These are phyloP conservation scores for Puccinia novopanici DNA, from an alignment of 1,284 basidiomycete genomes.

Conservation along the genomic window DNA sequence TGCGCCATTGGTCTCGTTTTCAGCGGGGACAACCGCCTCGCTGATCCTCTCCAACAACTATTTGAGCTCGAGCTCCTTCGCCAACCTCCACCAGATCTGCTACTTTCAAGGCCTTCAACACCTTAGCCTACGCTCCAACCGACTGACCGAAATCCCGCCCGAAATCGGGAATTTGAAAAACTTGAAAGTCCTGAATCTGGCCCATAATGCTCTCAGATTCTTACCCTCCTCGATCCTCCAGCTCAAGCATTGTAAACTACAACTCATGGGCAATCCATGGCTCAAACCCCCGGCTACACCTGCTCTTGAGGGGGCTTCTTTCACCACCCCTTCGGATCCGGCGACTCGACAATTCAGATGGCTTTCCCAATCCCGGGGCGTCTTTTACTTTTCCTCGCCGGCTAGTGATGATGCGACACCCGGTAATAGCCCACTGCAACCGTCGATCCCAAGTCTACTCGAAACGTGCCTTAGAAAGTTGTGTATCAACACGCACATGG, in stretches of 20 bases:
- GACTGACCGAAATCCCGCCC: background rate
- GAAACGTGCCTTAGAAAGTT: constrained; percentile 21
- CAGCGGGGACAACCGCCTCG: background rate
- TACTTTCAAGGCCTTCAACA: constrained; percentile 18
- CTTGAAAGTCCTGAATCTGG: constrained; percentile 11
- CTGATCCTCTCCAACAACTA: constrained; percentile 22
- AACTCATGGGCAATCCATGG: constrained; percentile 26
- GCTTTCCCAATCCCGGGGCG: constrained; percentile 1
- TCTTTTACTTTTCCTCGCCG: constrained; percentile 1
- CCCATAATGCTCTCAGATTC: constrained; percentile 14
- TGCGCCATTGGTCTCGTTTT: constrained; percentile 17
- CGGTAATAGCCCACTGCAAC: background rate
- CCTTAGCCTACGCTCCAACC: constrained; percentile 28
- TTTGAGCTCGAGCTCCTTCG: constrained; percentile 4
- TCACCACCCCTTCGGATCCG: background rate
- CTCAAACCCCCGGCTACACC: background rate
- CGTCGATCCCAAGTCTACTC: constrained; percentile 2
- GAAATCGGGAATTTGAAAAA: constrained; percentile 6
- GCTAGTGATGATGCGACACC: background rate
- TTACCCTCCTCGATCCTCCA: constrained; percentile 24
- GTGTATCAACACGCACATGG: background rate
- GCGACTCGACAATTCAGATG: background rate
- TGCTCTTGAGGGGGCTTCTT: background rate
- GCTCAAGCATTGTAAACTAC: background rate
- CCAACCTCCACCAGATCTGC: constrained; percentile 1